Evolutionary conservation across 225 moss, liverwort and hornwort genomes (phyloP), one percentile per base, ranked within the genome.

Genomic region (Lunularia cruciata): DNA sequence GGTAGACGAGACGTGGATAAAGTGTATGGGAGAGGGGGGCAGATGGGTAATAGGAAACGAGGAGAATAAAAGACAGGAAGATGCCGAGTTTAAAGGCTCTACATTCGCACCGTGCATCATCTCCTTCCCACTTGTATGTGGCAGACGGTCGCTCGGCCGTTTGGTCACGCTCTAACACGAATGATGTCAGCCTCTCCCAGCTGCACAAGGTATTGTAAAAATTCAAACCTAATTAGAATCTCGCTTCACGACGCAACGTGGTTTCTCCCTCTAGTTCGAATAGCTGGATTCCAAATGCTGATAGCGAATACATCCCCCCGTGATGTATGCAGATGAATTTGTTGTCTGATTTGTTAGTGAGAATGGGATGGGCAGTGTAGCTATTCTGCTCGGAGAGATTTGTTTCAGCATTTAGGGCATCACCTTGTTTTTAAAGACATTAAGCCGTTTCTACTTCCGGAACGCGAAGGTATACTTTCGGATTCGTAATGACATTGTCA

Each of bases 61-160:
- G 84, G 80, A 73, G 79, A 77, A 72, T 89, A 82, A 81, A 77
- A 84, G 82, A 58, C 76, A 86, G 84, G 87, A 98, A 84, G 91
- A 98, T 98, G 98, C 91, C 98, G 87, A 93, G 98, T 88, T 78
- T 98, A 92, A 96, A 92, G 89, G 89, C 90, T 86, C 81, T 89
- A 80, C 92, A 86, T 78, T 86, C 77, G 72, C 70, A 84, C 70
- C 84, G 77, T 70, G 61, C 83, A 67, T 78, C 87, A 30, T 85
- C 92, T 57, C 80, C 76, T 47, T 83, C 81, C 55, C 85, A 81
- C 45, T 86, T 84, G 73, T 83, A 83, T 86, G 79, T 81, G 57
- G 73, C 84, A 30, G 92, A 89, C 76, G 81, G 76, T 43, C 92
- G 90, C 83, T 85, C 90, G 71, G 74, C 87, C 67, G 86, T 93